A percentile compares a stretch with the other conserved stretches of the same genome.
Evolutionary conservation across 2,329 filamentous ascomycete genomes (phyloP).

Genomic region (Penicillium vulpinum): DNA sequence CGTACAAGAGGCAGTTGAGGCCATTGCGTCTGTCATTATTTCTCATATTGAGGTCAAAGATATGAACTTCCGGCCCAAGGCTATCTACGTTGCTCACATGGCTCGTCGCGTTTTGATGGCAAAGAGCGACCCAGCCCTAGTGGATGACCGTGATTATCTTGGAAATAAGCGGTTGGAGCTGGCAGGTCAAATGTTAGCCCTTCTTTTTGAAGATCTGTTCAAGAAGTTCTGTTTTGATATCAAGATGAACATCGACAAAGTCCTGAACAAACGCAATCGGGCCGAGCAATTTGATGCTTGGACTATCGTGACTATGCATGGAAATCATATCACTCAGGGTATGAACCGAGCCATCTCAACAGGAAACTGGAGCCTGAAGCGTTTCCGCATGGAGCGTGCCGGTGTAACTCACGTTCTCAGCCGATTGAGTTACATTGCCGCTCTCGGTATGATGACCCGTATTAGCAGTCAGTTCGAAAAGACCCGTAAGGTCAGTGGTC

Average conservation of each 20-base stretch:
- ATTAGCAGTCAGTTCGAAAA: constrained; percentile 99
- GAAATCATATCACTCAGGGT: constrained; percentile 83
- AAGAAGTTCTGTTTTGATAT: constrained; percentile 89
- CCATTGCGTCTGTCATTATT: constrained; percentile 87
- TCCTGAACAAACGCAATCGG: constrained; percentile 88
- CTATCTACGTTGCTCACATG: constrained; percentile 96
- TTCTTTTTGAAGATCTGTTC: constrained; percentile 96
- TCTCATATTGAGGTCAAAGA: constrained; percentile 91
- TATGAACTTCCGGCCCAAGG: constrained; percentile 95
- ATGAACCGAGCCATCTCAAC: constrained; percentile 97
- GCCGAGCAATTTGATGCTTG: constrained; percentile 86
- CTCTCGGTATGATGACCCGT: constrained; percentile 98
- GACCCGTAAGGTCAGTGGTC: constrained; percentile 92
- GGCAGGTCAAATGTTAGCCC: constrained; percentile 87
- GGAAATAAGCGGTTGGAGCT: constrained; percentile 95
- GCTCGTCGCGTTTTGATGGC: constrained; percentile 94
- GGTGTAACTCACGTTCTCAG: constrained; percentile 96
- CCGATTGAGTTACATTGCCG: constrained; percentile 91
- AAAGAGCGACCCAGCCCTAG: constrained; percentile 80
- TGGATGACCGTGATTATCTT: constrained; percentile 96
- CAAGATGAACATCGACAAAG: constrained; percentile 92
- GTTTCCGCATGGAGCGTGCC: constrained; percentile 97
- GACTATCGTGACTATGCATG: constrained; percentile 78
- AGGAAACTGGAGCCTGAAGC: constrained; percentile 96
- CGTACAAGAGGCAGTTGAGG: constrained; percentile 88